Base-by-base conservation (phyloP, 2,329 filamentous ascomycete species). In the Paraphoma chrysanthemicola region DNA sequence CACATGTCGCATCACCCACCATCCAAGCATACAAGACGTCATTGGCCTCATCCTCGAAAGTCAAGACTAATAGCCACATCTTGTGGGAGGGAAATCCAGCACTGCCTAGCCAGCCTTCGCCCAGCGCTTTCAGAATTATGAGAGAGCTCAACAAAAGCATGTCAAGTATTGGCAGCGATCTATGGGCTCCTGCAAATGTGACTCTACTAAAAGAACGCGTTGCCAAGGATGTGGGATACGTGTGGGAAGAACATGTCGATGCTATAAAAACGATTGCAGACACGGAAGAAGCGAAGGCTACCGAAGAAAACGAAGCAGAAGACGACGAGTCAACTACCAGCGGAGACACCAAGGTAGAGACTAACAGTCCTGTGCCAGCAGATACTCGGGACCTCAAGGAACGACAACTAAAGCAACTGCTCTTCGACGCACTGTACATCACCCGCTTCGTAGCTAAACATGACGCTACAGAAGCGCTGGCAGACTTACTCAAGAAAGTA, bases 71-170 rank as follows among this genome's bases (percentile, higher is more conserved):
- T 2, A 88, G 89, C 6, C 83, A 88, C 49, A 82, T 85, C 0
- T 80, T 97, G 0, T 97, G 93, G 93, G 92, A 96, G 71, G 91
- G 91, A 0, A 81, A 86, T 38, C 90, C 91, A 0, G 81, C 86
- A 28, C 74, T 97, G 42, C 94, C 94, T 0, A 83, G 87, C 6
- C 91, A 95, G 68, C 92, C 92, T 1, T 94, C 92, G 0, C 88
- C 91, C 0, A 82, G 83, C 17, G 81, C 87, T 0, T 96, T 96
- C 70, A 85, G 84, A 57, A 88, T 96, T 52, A 70, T 97, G 47
- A 86, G 87, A 23, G 82, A 82, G 44, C 71, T 96, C 29, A 85
- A 86, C 4, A 78, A 80, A 45, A 80, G 83, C 5, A 96, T 97
- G 92, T 84, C 84, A 3, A 80, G 83, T 11, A 80, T 85, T 3